These are phyloP conservation scores for Parsonsia alboflavescens DNA, from an alignment of 257 asterid genomes.

Conservation along the genomic window DNA sequence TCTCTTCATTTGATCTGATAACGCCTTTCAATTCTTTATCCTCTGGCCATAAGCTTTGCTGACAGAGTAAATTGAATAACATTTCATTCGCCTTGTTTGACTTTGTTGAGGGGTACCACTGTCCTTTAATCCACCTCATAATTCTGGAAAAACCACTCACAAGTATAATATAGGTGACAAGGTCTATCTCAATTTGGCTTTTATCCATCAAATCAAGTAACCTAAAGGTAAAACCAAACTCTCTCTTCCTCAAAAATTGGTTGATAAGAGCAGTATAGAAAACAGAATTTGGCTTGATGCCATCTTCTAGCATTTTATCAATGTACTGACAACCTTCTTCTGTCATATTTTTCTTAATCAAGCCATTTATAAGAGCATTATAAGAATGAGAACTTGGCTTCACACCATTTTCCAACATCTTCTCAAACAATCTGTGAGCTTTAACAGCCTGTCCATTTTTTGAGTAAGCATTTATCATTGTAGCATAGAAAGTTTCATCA, in stretches of 20 bases:
- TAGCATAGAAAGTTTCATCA: slow-evolving; percentile 40
- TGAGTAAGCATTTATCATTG: slow-evolving; percentile 58
- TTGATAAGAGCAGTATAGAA: slow-evolving; percentile 56
- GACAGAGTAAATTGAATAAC: slow-evolving; percentile 37
- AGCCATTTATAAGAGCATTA: slow-evolving; percentile 50
- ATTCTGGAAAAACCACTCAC: slow-evolving; percentile 49
- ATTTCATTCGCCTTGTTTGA: slow-evolving; percentile 31
- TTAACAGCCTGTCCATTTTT: slow-evolving; percentile 40
- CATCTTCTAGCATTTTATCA: slow-evolving; percentile 53
- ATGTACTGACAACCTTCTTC: slow-evolving; percentile 42
- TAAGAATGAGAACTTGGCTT: slow-evolving; percentile 47
- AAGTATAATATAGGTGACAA: slow-evolving; percentile 41
- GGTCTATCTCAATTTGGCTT: slow-evolving; percentile 38
- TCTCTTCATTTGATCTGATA: slow-evolving; percentile 28
- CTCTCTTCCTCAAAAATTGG: slow-evolving; percentile 48
- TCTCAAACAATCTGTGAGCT: slow-evolving; percentile 39
- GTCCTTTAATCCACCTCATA: slow-evolving; percentile 27
- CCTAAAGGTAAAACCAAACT: slow-evolving; percentile 42
- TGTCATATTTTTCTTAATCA: slow-evolving; percentile 56
- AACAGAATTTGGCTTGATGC: slow-evolving; percentile 45
- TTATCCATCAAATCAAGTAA: slow-evolving; percentile 54
- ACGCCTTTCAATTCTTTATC: slow-evolving; percentile 19
- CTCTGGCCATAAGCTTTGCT: slow-evolving; percentile 19
- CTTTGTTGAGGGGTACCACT: slow-evolving; percentile 27
- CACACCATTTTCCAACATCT: slow-evolving; percentile 38